Base-by-base conservation (phyloP, 352 stramenopile species). In the Thraustochytrium striatum region DNA sequence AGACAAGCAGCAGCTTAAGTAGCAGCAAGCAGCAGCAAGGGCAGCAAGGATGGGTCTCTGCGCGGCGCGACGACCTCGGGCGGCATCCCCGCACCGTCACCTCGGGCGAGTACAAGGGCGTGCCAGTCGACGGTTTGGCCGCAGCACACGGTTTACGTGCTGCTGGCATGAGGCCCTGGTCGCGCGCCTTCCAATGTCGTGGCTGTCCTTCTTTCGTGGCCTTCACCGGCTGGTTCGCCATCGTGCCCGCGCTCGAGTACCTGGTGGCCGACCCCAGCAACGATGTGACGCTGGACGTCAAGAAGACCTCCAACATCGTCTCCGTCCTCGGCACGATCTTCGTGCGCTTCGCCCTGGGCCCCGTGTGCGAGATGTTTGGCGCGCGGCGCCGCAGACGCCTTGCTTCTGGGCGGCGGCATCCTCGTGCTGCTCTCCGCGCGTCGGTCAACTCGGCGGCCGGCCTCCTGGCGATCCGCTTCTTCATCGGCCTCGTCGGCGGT, bases 221-320 rank as follows among this genome's bases (percentile, higher is more conserved):
- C 41, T 97, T 98, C 85, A 87, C 96, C 83, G 91, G 93, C 70
- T 97, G 92, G 91, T 97, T 97, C 84, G 88, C 91, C 43, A 96
- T 97, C 82, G 92, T 93, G 1, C 94, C 94, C 1, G 39, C 41
- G 5, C 65, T 75, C 50, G 65, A 75, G 50, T 75, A 75, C 21
- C 89, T 98, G 57, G 91, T 98, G 70, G 87, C 90, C 0, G 88
- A 95, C 57, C 94, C 97, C 81, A 91, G 91, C 82, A 84, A 87
- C 8, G 86, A 91, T 52, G 83, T 98, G 28, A 84, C 78, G 0
- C 85, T 98, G 35, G 93, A 85, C 32, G 93, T 92, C 43, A 82
- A 91, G 72, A 50, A 98, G 69, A 97, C 93, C 59, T 94, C 91
- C 36, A 94, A 96, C 65, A 97, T 98, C 81, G 87, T 89, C 43